A percentile compares a stretch with the other conserved stretches of the same genome.
phyloP scores from a whole-genome alignment of 2,329 filamentous ascomycete genomes.

The Hirsutella minnesotensis region DNA sequence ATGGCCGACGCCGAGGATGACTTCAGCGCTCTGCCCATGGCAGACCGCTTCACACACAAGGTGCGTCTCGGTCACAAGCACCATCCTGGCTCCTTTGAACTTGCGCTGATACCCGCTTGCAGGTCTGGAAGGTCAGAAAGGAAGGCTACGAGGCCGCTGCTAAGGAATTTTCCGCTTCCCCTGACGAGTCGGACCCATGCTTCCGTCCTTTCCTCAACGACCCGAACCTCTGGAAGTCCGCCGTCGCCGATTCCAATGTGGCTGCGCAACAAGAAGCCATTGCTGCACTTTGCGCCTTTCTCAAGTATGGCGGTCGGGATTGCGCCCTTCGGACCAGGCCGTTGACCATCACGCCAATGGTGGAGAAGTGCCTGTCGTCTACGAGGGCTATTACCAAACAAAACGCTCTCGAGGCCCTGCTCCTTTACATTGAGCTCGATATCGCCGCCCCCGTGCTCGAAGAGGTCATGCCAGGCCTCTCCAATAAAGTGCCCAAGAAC shows the following conservation, averaged over 20 bases:
- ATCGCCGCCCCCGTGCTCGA: conserved; percentile 77
- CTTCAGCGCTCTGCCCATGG: conserved; percentile 64
- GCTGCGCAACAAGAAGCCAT: conserved; percentile 93
- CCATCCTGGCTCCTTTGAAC: neutral
- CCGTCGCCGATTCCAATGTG: conserved; percentile 89
- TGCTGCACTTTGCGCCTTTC: conserved; percentile 75
- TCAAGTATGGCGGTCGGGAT: conserved; percentile 79
- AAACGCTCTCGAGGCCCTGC: conserved; percentile 71
- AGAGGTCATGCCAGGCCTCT: conserved; percentile 71
- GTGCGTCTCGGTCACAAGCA: conserved; percentile 23
- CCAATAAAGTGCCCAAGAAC: conserved; percentile 86
- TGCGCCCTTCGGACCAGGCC: conserved; percentile 67
- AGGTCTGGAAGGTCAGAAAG: conserved; percentile 96
- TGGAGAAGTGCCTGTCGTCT: conserved; percentile 83
- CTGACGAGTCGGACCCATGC: conserved; percentile 72
- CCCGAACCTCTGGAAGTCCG: conserved; percentile 77
- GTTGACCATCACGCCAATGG: conserved; percentile 64
- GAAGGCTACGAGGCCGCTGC: conserved; percentile 86
- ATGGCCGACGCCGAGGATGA: conserved; percentile 83
- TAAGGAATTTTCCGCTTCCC: conserved; percentile 73
- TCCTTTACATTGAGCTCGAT: conserved; percentile 86
- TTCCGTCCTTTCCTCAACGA: conserved; percentile 85
- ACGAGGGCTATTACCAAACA: conserved; percentile 83
- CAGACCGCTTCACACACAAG: conserved; percentile 78
- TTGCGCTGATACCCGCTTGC: neutral